Conservation (phyloP, 2,329 filamentous ascomycete species). For the Exutisphaerella laricina region DNA sequence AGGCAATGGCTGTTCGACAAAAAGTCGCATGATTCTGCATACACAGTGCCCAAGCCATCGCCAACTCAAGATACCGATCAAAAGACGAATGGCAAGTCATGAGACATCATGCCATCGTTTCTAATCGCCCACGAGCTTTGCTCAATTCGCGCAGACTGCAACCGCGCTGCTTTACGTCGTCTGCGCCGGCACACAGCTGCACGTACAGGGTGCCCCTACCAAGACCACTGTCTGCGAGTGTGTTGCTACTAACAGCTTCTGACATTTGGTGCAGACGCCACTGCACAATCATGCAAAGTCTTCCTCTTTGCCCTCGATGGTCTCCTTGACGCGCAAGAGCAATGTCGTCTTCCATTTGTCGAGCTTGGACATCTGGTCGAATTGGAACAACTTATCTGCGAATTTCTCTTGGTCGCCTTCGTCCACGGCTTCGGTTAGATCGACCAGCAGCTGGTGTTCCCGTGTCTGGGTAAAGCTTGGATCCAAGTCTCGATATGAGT, state of each 20-base stretch:
- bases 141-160: too few species aligned
- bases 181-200: too few species aligned
- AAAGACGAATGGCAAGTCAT: conserved; percentile 2
- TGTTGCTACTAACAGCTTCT: too few species aligned
- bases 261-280: too few species aligned
- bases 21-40: conserved; percentile 3
- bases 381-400: conserved; percentile 80
- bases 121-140: too few species aligned
- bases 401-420: conserved; percentile 76
- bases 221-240: too few species aligned
- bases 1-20: conserved; percentile 17
- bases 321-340: conserved; percentile 74
- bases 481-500: conserved; percentile 76
- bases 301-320: conserved; percentile 66
- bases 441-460: conserved; percentile 74
- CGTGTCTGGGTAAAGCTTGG: conserved; percentile 69
- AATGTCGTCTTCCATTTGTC: conserved; percentile 97
- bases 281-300: conserved; percentile 56
- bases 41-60: neutral
- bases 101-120: too few species aligned
- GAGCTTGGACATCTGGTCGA: conserved; percentile 84
- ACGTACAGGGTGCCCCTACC: too few species aligned
- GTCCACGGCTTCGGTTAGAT: conserved; percentile 70
- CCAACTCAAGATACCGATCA: neutral
- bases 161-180: too few species aligned